These are phyloP conservation scores for Suillus brevipes DNA, from an alignment of 768 basidiomycete genomes.

Conservation along the genomic window DNA sequence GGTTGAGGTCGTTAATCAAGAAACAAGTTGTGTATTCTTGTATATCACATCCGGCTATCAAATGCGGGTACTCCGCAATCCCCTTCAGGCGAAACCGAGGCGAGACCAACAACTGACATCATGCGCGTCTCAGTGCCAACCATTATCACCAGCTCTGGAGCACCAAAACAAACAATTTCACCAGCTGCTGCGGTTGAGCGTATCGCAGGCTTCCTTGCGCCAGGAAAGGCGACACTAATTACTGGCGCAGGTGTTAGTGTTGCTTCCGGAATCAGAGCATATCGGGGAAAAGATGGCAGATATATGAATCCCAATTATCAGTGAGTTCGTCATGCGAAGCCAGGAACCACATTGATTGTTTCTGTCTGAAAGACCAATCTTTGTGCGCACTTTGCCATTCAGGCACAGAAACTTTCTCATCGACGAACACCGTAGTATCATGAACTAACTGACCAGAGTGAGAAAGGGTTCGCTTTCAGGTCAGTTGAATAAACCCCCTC, in stretches of 20 bases:
- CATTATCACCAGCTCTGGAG: conserved; percentile 46
- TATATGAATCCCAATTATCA: conserved; percentile 92
- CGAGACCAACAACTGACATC: conserved; percentile 11
- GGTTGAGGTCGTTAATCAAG: neutral
- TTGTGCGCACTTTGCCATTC: conserved; percentile 32
- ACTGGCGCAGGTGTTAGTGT: conserved; percentile 96
- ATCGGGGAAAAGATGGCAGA: conserved; percentile 80
- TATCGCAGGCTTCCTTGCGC: conserved; percentile 62
- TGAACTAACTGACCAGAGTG: conserved; percentile 73
- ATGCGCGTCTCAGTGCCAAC: conserved; percentile 83
- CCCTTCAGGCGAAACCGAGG: neutral
- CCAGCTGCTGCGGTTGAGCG: conserved; percentile 56
- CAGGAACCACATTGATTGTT: conserved; percentile 4
- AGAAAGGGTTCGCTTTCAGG: conserved; percentile 72
- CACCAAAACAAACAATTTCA: conserved; percentile 36
- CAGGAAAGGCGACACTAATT: conserved; percentile 71
- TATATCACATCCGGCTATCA: neutral
- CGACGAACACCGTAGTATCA: conserved; percentile 56
- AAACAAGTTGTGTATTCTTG: neutral
- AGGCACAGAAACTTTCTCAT: conserved; percentile 6
- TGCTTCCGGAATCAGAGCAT: conserved; percentile 94
- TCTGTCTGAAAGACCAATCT: conserved; percentile 52
- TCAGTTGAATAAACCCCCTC: conserved; percentile 30
- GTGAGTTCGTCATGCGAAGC: conserved; percentile 38
- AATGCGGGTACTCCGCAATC: neutral